Percentiles rank a stretch among this genome's conserved stretches.
Evolutionary conservation across 1,139 yeast species (phyloP).

Genomic region (Petasospora fabianii): DNA sequence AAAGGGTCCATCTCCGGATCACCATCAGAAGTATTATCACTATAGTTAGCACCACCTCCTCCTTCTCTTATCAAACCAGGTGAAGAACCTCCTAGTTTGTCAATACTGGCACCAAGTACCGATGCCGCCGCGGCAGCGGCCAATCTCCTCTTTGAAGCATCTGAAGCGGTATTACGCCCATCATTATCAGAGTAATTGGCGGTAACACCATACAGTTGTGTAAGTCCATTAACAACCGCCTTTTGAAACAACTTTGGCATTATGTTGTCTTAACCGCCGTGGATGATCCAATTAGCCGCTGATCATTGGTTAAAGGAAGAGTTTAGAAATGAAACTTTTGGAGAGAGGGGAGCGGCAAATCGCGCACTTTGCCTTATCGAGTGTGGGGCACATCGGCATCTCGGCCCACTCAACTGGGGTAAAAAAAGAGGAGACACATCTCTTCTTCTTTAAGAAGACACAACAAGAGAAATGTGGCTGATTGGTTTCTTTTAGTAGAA

Average conservation of each 20-base stretch:
- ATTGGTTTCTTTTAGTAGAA: no score
- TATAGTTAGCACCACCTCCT: conserved; percentile 10
- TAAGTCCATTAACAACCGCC: conserved; percentile 8
- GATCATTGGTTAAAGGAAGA: no score
- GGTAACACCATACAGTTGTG: conserved; percentile 13
- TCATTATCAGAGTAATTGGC: conserved; percentile 15
- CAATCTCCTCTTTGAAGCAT: conserved; percentile 43
- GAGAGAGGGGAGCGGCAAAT: no score
- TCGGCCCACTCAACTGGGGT: no score
- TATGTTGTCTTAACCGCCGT: no score
- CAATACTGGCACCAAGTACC: conserved; percentile 51
- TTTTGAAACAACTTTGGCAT: conserved; percentile 10
- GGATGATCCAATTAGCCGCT: no score
- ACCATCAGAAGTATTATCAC: conserved; percentile 24
- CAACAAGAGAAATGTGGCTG: no score
- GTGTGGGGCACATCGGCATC: no score
- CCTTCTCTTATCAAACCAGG: background rate
- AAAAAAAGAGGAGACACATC: no score
- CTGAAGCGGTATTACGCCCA: conserved; percentile 11
- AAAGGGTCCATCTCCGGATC: conserved; percentile 27
- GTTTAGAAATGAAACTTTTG: no score
- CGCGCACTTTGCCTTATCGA: no score
- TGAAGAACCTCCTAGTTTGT: conserved; percentile 28
- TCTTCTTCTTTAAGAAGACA: no score
- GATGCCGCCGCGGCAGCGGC: conserved; percentile 61